These are phyloP conservation scores for Capsicum rhomboideum DNA, from an alignment of 257 asterid species.

Conservation along the genomic window DNA sequence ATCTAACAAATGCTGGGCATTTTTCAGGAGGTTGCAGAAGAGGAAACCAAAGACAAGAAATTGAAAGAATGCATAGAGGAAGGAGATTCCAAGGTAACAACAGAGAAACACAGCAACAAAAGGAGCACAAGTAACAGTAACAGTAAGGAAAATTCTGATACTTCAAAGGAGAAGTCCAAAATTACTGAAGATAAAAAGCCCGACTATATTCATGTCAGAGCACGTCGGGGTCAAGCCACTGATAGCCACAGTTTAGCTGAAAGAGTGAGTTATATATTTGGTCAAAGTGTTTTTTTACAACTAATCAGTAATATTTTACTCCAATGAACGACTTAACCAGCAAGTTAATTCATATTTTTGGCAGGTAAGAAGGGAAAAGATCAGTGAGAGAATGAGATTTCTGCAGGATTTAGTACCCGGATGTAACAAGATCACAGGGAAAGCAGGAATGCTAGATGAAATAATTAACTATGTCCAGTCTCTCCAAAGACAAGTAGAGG, in stretches of 20 bases:
- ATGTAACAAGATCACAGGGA: constrained; percentile 82
- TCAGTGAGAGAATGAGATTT: constrained; percentile 86
- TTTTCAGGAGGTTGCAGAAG: constrained; percentile 35
- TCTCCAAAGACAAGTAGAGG: constrained; percentile 98
- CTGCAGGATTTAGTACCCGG: constrained; percentile 93
- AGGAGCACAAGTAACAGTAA: constrained; percentile 20
- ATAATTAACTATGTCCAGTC: constrained; percentile 91
- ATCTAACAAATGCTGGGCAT: background rate
- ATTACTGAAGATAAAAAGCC: constrained; percentile 48
- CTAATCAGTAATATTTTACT: background rate
- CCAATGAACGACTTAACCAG: background rate
- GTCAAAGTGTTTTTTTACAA: background rate
- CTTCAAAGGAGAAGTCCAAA: constrained; percentile 33
- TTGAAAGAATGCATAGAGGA: constrained; percentile 37
- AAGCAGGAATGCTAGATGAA: constrained; percentile 95
- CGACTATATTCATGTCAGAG: constrained; percentile 89
- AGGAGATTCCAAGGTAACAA: constrained; percentile 39
- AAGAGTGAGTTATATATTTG: constrained; percentile 46
- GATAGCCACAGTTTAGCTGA: constrained; percentile 98
- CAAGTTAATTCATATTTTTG: background rate
- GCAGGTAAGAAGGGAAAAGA: constrained; percentile 90
- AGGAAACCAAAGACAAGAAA: constrained; percentile 44
- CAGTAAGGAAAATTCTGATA: constrained; percentile 19
- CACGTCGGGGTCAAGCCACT: constrained; percentile 96
- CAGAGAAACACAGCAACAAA: constrained; percentile 37